Conservation (phyloP, 176 grass and related monocot genomes). For the Oropetium thomaeum region DNA sequence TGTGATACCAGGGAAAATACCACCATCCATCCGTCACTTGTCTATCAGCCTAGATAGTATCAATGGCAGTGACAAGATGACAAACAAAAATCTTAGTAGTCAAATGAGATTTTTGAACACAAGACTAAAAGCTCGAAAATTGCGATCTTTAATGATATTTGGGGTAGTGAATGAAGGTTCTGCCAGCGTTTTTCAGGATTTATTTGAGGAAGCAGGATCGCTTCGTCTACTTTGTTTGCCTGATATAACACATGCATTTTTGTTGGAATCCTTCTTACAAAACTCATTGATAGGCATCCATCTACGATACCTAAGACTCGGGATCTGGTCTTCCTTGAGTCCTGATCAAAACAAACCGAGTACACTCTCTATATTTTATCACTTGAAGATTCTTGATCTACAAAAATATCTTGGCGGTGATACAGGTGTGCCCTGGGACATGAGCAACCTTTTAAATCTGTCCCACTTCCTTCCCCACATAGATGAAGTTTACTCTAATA, state of each 20-base stretch:
- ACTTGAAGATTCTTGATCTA: neutral
- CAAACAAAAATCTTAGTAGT: neutral
- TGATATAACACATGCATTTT: neutral
- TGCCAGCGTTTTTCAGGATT: neutral
- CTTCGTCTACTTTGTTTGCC: neutral
- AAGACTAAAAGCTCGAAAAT: neutral
- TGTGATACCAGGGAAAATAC: neutral
- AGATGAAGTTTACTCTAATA: neutral
- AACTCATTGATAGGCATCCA: neutral
- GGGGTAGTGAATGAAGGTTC: neutral
- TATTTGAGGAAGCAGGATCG: neutral
- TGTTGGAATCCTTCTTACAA: neutral
- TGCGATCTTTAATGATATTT: slow-evolving; percentile 19
- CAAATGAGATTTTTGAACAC: neutral
- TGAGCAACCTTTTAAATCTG: neutral
- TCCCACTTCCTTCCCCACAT: neutral
- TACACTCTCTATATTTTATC: neutral
- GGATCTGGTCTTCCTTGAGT: too few relatives aligned
- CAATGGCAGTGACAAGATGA: neutral
- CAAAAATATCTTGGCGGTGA: neutral
- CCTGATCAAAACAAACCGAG: neutral
- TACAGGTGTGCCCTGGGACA: neutral
- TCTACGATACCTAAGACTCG: slow-evolving; percentile 7
- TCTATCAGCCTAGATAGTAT: neutral
- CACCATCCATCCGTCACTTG: slow-evolving; percentile 21